A percentile compares a stretch with the other conserved stretches of the same genome.
phyloP scores from a whole-genome alignment of 2,329 filamentous ascomycete genomes.

The Pseudogymnoascus sp. region DNA sequence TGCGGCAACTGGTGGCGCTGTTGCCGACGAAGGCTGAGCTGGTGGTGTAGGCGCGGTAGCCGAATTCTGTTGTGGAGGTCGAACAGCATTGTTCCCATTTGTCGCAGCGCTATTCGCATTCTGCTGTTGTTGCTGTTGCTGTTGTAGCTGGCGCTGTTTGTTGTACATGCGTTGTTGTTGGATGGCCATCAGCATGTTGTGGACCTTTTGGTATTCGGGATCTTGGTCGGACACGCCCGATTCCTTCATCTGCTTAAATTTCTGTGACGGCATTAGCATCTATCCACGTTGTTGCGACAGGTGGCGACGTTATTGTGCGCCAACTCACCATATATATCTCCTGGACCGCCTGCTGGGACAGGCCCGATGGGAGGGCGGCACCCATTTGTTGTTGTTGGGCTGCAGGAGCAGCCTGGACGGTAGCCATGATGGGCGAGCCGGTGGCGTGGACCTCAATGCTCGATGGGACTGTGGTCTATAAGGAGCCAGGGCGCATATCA shows the following conservation, averaged over 20 bases:
- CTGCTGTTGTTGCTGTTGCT: slow-evolving; percentile 48
- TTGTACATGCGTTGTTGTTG: slow-evolving; percentile 46
- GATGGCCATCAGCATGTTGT: slow-evolving; percentile 64
- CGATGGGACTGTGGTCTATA: slow-evolving; percentile 15
- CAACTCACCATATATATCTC: slow-evolving; percentile 59
- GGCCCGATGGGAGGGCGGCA: slow-evolving; percentile 50
- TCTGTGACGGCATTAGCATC: slow-evolving; percentile 44
- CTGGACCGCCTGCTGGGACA: slow-evolving; percentile 71
- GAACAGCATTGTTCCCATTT: slow-evolving; percentile 49
- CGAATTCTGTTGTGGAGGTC: slow-evolving; percentile 28
- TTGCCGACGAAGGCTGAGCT: slow-evolving; percentile 14
- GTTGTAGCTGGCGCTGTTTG: slow-evolving; percentile 40
- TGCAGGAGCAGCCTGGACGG: slow-evolving; percentile 63
- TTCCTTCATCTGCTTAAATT: slow-evolving; percentile 82
- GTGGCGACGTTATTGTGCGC: slow-evolving; percentile 6
- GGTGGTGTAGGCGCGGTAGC: slow-evolving; percentile 15
- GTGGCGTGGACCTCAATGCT: slow-evolving; percentile 10
- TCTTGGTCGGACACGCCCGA: slow-evolving; percentile 72
- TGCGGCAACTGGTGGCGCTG: slow-evolving; percentile 20
- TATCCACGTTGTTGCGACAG: slow-evolving; percentile 10
- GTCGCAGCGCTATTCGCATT: slow-evolving; percentile 45
- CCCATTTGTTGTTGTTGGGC: slow-evolving; percentile 52
- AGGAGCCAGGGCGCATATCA: slow-evolving; percentile 26
- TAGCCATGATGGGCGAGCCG: slow-evolving; percentile 56
- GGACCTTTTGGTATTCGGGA: slow-evolving; percentile 78